Evolutionary conservation across 1,284 basidiomycete species (phyloP).

Genomic region (Pseudozyma tsukubaensis): DNA sequence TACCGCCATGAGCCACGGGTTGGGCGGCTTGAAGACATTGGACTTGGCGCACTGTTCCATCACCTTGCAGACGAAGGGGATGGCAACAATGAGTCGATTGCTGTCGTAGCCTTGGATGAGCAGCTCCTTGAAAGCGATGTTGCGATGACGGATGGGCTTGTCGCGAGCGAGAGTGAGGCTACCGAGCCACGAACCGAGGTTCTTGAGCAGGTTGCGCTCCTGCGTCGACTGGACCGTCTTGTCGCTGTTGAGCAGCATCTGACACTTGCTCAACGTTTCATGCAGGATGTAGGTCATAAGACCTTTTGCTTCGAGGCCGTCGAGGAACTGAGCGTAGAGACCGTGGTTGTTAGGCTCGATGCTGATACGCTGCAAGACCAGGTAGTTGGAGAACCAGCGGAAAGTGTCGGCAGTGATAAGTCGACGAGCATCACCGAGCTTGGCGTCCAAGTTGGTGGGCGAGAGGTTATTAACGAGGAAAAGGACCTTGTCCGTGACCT

Average conservation of each 20-base stretch:
- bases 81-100: slow-evolving; percentile 90
- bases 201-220: slow-evolving; percentile 90
- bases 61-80: slow-evolving; percentile 98
- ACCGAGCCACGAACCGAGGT: slow-evolving; percentile 94
- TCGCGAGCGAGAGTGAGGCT: slow-evolving; percentile 91
- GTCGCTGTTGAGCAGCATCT: slow-evolving; percentile 93
- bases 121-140: slow-evolving; percentile 95
- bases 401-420: slow-evolving; percentile 59
- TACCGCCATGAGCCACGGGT: slow-evolving; percentile 98
- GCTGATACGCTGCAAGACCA: slow-evolving; percentile 94
- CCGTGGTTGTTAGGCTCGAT: slow-evolving; percentile 97
- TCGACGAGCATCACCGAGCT: slow-evolving; percentile 63
- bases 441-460: slow-evolving; percentile 88
- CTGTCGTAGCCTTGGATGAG: slow-evolving; percentile 94
- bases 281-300: slow-evolving; percentile 78
- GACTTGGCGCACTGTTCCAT: slow-evolving; percentile 90
- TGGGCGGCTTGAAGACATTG: slow-evolving; percentile 91
- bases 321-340: slow-evolving; percentile 92
- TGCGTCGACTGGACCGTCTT: slow-evolving; percentile 83
- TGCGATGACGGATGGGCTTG: slow-evolving; percentile 90
- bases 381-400: slow-evolving; percentile 95
- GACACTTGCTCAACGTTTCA: slow-evolving; percentile 82
- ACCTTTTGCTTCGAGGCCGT: slow-evolving; percentile 73
- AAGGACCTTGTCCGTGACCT: slow-evolving; percentile 89
- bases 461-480: slow-evolving; percentile 99